Base-by-base conservation (phyloP, 371 early-diverging fungal species). In the Coemansia sp. region DNA sequence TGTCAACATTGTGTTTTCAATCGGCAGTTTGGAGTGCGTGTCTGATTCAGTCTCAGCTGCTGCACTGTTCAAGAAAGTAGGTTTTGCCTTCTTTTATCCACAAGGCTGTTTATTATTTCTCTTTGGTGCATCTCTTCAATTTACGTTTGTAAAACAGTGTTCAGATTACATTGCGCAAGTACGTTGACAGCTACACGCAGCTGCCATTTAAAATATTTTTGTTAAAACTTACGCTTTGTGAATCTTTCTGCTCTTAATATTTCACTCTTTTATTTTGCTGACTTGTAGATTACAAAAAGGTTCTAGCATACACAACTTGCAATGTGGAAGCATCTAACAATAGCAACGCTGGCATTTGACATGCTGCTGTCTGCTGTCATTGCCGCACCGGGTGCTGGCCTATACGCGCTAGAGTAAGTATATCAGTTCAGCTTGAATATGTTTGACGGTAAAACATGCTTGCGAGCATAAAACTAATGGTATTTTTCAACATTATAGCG, bases 261-360 rank as follows among this genome's bases (percentile, higher is more conserved):
- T 34, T 34, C 37, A 34, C 37, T 34, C 10, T 34, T 50, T 16
- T 48, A 13, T 48, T 31, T 26, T 48, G 21, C 61, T 16, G 13
- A 16, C 10, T 24, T 34, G 18, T 56, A 56, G 56, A 56, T 55
- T 52, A 31, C 10, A 37, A 7, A 34, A 13, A 31, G 7, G 14
- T 8, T 34, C 13, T 59, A 26, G 4, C 26, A 45, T 59, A 26
- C 45, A 13, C 42, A 51, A 39, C 14, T 58, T 39, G 63, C 24
- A 4, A 75, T 75, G 75, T 71, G 75, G 75, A 75, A 61, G 47
- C 48, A 64, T n/a, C 29, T 75, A 48, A 75, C 75, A 22, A 67
- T 75, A 52, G 39, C 71, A 18, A 61, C 67, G 4, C 39, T 75
- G 18, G 69, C 71, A 55, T 60, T 75, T 34, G 67, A 75, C 10